phyloP scores from a whole-genome alignment of 257 asterid genomes.

The Salvia rosmarinus region DNA sequence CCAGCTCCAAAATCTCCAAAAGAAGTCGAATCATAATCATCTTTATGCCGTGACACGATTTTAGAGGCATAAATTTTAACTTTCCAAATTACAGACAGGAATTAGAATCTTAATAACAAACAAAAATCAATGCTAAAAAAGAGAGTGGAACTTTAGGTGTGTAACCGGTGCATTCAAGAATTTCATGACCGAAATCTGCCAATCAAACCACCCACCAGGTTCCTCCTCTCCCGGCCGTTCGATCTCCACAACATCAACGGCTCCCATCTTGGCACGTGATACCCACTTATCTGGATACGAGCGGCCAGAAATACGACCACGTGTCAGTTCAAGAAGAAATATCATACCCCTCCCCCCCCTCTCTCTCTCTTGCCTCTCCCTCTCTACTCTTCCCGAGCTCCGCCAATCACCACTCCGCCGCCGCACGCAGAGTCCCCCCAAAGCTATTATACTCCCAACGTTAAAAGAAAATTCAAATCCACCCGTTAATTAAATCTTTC shows the following conservation, averaged over 20 bases:
- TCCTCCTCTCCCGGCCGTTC: slow-evolving; percentile 31
- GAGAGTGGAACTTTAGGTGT: not conserved
- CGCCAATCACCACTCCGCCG: slow-evolving; percentile 39
- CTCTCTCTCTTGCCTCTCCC: slow-evolving; percentile 11
- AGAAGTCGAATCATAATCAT: slow-evolving; percentile 6
- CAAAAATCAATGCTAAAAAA: not conserved
- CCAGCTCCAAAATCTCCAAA: not conserved
- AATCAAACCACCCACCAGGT: slow-evolving; percentile 31
- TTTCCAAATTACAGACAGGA: not conserved
- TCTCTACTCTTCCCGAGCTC: slow-evolving; percentile 39
- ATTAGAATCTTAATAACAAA: not conserved
- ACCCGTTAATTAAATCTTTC: slow-evolving; percentile 4
- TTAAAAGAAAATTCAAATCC: slow-evolving; percentile 23
- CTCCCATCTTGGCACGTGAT: slow-evolving; percentile 30
- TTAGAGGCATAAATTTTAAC: not conserved
- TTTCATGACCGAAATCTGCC: slow-evolving; percentile 30
- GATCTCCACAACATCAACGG: slow-evolving; percentile 33
- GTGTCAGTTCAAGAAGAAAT: slow-evolving; percentile 36
- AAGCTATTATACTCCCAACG: not conserved
- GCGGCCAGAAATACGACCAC: slow-evolving; percentile 35
- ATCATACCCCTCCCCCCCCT: slow-evolving; percentile 23
- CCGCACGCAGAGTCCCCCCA: slow-evolving; percentile 28
- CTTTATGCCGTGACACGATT: not conserved
- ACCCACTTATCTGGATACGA: slow-evolving; percentile 44
- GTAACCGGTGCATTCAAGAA: not conserved